These are phyloP conservation scores for Pyricularia pennisetigena DNA, from an alignment of 2,329 filamentous ascomycete genomes.

Conservation along the genomic window DNA sequence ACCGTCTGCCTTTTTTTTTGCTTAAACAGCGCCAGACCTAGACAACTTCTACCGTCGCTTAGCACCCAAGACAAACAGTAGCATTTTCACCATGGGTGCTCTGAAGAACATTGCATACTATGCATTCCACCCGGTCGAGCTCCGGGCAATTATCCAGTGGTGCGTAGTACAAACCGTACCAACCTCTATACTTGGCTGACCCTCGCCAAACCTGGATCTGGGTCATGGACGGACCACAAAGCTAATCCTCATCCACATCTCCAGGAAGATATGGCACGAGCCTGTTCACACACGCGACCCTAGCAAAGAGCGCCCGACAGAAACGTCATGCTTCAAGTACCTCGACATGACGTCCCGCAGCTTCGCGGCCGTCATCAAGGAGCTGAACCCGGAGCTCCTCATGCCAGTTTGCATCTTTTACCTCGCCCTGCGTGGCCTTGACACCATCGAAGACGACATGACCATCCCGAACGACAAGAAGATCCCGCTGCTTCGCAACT, in stretches of 20 bases:
- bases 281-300: constrained; percentile 78
- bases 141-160: constrained; percentile 86
- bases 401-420: constrained; percentile 87
- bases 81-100: constrained; percentile 39
- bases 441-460: constrained; percentile 99
- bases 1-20: not conserved
- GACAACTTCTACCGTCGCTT: not conserved
- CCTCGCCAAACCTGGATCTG: not conserved
- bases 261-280: constrained; percentile 93
- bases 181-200: not conserved
- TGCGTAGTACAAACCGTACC: constrained; percentile 27
- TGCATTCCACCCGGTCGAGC: constrained; percentile 62
- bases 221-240: not conserved
- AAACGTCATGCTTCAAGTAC: constrained; percentile 77
- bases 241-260: constrained; percentile 12
- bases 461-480: constrained; percentile 74
- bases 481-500: constrained; percentile 75
- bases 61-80: not conserved
- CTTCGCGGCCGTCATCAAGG: constrained; percentile 87
- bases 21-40: not conserved
- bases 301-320: constrained; percentile 61
- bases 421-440: constrained; percentile 79
- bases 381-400: constrained; percentile 88
- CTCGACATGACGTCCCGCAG: constrained; percentile 85
- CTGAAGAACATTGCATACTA: constrained; percentile 55